These are phyloP conservation scores for Alternaria rosae DNA, from an alignment of 2,329 filamentous ascomycete genomes.

Conservation along the genomic window DNA sequence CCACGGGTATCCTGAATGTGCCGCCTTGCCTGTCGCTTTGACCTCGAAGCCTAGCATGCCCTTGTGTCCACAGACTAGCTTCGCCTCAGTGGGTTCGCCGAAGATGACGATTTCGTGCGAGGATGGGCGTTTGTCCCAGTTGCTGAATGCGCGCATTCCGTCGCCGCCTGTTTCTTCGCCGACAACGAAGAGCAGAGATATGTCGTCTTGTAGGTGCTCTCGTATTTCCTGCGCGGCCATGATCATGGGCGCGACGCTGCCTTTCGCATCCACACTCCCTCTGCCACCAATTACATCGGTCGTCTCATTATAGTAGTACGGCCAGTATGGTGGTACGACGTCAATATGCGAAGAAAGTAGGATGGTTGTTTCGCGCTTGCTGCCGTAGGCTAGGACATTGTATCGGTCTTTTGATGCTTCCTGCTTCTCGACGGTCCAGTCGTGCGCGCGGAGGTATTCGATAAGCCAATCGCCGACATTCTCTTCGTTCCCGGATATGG, in stretches of 20 bases:
- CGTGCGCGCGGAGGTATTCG: constrained; percentile 67
- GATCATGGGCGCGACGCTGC: constrained; percentile 73
- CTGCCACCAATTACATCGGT: constrained; percentile 69
- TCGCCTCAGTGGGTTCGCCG: constrained; percentile 90
- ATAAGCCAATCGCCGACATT: constrained; percentile 73
- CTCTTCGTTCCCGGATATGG: constrained; percentile 73
- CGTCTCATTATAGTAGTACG: constrained; percentile 64
- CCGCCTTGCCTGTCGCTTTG: constrained; percentile 74
- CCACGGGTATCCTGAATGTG: constrained; percentile 93
- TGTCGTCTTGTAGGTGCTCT: constrained; percentile 52
- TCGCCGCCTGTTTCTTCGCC: constrained; percentile 84
- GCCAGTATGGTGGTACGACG: constrained; percentile 71
- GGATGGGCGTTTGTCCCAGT: constrained; percentile 37
- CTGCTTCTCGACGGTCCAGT: constrained; percentile 70
- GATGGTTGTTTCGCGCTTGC: constrained; percentile 62
- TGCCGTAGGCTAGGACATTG: constrained; percentile 77
- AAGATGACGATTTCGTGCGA: constrained; percentile 78
- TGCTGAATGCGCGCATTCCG: constrained; percentile 71
- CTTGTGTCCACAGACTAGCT: constrained; percentile 91
- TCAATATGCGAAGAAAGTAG: constrained; percentile 86
- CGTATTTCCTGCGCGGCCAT: constrained; percentile 67
- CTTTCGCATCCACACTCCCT: constrained; percentile 71
- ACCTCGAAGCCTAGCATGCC: constrained; percentile 76
- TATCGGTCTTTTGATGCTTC: constrained; percentile 63
- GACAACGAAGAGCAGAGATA: constrained; percentile 69